Conservation (phyloP, 225 moss, liverwort and hornwort genomes). For the Lunularia cruciata region DNA sequence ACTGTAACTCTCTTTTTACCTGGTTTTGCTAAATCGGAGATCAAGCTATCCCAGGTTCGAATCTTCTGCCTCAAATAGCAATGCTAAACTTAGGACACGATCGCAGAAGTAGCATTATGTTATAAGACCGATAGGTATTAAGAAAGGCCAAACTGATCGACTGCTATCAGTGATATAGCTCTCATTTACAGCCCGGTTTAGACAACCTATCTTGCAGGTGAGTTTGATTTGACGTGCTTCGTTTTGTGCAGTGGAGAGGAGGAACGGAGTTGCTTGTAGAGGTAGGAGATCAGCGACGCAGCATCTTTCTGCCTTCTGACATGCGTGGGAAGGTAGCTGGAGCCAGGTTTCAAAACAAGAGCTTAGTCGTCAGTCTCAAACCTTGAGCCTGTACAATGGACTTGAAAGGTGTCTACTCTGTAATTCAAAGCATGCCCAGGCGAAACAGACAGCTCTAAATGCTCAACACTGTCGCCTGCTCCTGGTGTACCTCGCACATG, state of each 20-base stretch:
- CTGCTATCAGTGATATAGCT: background rate
- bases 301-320: constrained; percentile 63
- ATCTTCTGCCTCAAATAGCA: background rate
- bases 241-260: constrained; percentile 72
- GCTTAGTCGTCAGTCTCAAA: constrained; percentile 64
- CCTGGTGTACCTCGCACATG: too few species aligned
- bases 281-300: constrained; percentile 91
- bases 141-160: background rate
- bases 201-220: background rate
- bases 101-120: too few species aligned
- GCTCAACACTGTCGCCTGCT: too few species aligned
- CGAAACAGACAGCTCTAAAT: too few species aligned
- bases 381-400: too few species aligned
- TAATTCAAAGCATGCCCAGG: too few species aligned
- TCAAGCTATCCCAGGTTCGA: constrained; percentile 84
- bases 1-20: constrained; percentile 86
- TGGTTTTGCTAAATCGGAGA: constrained; percentile 88
- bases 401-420: too few species aligned
- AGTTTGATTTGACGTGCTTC: background rate
- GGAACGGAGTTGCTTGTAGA: constrained; percentile 85
- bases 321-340: constrained; percentile 87
- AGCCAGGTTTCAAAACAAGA: constrained; percentile 86
- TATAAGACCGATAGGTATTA: too few species aligned
- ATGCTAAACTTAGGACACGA: background rate
- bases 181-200: background rate